A percentile compares a stretch with the other conserved stretches of the same genome.
phyloP scores from a whole-genome alignment of 768 basidiomycete species.

The Lactarius quietus region DNA sequence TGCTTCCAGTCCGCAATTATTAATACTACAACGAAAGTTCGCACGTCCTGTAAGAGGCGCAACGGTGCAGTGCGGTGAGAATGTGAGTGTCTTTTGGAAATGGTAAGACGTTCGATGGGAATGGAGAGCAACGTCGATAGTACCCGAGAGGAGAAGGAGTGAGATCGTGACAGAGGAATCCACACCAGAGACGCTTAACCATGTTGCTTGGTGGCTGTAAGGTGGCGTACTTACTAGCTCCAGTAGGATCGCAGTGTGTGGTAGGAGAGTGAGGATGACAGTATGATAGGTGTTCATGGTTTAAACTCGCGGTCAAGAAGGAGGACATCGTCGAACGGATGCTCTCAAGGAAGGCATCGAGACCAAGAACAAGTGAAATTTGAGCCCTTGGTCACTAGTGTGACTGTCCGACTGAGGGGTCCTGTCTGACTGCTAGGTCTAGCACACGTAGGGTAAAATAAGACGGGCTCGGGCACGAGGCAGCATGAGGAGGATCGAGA shows the following conservation, averaged over 20 bases:
- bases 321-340: slow-evolving; percentile 49
- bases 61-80: slow-evolving; percentile 79
- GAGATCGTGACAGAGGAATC: slow-evolving; percentile 65
- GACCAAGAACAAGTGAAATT: slow-evolving; percentile 80
- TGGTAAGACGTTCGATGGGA: slow-evolving; percentile 48
- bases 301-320: slow-evolving; percentile 40
- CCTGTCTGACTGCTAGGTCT: too few relatives aligned
- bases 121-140: slow-evolving; percentile 58
- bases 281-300: slow-evolving; percentile 2
- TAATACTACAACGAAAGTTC: slow-evolving; percentile 66
- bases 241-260: slow-evolving; percentile 5
- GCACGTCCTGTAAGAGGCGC: slow-evolving; percentile 53
- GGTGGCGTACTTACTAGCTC: slow-evolving; percentile 1
- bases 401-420: too few relatives aligned
- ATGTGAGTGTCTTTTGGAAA: slow-evolving; percentile 85
- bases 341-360: slow-evolving; percentile 52
- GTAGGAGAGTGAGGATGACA: slow-evolving; percentile 4
- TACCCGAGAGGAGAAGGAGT: slow-evolving; percentile 46
- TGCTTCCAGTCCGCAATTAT: slow-evolving; percentile 84
- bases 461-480: too few relatives aligned
- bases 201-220: slow-evolving; percentile 59
- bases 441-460: too few relatives aligned
- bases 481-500: too few relatives aligned
- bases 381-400: slow-evolving; percentile 70
- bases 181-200: slow-evolving; percentile 82